Base-by-base conservation (phyloP, 352 stramenopile species). In the Phytophthora macrochlamydospora region DNA sequence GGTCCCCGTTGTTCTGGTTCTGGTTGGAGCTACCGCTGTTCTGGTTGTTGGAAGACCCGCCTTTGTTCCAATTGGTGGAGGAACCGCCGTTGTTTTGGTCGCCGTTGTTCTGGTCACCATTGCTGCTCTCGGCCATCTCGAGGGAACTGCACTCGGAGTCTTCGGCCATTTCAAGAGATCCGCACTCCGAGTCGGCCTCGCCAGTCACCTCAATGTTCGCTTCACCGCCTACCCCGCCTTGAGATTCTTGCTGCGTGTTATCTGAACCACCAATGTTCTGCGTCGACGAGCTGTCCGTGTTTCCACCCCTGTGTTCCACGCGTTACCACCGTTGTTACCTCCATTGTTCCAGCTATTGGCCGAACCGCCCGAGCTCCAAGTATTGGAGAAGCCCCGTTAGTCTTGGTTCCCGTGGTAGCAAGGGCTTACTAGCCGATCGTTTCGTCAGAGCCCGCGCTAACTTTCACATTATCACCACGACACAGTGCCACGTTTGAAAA, bases 51-150 rank as follows among this genome's bases (percentile, higher is more conserved):
- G 43, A 29, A 8, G 43, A 49, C 3, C 40, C 35, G n/a, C 37
- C 57, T 6, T 30, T 52, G 45, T 46, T 51, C 33, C 45, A 46
- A 0, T 48, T 54, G 24, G 52, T 55, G 12, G 6, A 11, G 9
- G 35, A 40, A 11, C 35, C 43, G 28, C 32, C 56, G 3, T 28
- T 59, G 42, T 32, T 49, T 11, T 13, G 12, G 42, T 14, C 42
- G 9, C 42, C 42, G 42, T 13, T 28, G 9, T 11, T 40, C 40
- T 46, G 40, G 3, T 7, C 12, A 13, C 14, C 40, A n/a, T 13
- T 13, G 40, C 40, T 40, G 35, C 35, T 40, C 43, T 49, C 43
- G 13, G 59, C 62, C 28, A 73, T 38, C 31, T 79, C 71, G 13
- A 71, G 56, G 28, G 56, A 62, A 4, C 55, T 44, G 12, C 55